Base-by-base conservation (phyloP, 768 basidiomycete species). In the Russula brevipes region DNA sequence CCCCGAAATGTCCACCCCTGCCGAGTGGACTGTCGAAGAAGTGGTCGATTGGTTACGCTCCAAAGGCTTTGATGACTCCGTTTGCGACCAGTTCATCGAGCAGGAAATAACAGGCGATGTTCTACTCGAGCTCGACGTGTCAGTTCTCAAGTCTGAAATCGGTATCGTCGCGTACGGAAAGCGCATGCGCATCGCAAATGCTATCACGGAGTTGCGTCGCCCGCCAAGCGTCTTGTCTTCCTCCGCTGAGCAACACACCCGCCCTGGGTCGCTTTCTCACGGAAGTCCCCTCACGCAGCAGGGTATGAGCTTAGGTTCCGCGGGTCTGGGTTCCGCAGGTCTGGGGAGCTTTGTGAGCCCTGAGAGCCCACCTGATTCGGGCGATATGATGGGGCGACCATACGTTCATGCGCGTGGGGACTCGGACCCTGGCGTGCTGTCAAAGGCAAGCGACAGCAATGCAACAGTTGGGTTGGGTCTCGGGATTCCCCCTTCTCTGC, bases 21-120 rank as follows among this genome's bases (percentile, higher is more conserved):
- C 81, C 0, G 88, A 90, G 59, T 99, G 97, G 97, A 79, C 76
- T 0, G 84, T 98, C 0, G 89, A 91, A 0, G 87, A 98, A 45
- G 97, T 99, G 6, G 79, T 94, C 1, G 87, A 87, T 0, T 99
- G 97, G 97, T 76, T 93, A 33, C 85, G 82, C 71, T 76, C 75
- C 39, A 92, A 89, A 76, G 91, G 91, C 2, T 97, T 98, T 60
- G 94, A 94, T 66, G 79, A 86, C 53, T 81, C 83, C 51, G 86
- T 94, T 4, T 88, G 88, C 68, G 82, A 85, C 60, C 95, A 91
- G 72, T 98, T 99, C 71, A 85, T 81, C 46, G 96, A 98, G 76
- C 94, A 99, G 85, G 97, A 99, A 77, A 98, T 99, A 58, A 91
- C 94, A 0, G 97, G 97, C 19, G 97, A 99, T 69, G 91, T 98